Percentiles rank a stretch among this genome's conserved stretches.
phyloP scores from a whole-genome alignment of 805 yeast species.

The Maudiozyma pseudohumilis region DNA sequence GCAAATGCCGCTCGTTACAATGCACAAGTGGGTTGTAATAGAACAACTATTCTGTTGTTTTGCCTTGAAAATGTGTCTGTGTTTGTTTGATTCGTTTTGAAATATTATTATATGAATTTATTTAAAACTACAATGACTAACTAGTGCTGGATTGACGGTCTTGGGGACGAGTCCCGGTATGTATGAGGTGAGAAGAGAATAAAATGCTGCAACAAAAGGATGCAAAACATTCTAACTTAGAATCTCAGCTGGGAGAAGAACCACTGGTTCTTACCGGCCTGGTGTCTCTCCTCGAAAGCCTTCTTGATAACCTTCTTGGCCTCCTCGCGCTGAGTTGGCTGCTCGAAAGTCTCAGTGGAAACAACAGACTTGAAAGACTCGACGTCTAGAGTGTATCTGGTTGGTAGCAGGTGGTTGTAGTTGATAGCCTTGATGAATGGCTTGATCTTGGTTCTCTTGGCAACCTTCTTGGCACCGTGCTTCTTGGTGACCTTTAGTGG shows the following conservation, averaged over 20 bases:
- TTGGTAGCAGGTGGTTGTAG: conserved; percentile 99
- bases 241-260: conserved; percentile 96
- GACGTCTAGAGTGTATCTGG: conserved; percentile 97
- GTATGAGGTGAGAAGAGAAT: too few species aligned
- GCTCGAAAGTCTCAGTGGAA: conserved; percentile 87
- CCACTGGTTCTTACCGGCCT: conserved; percentile 99
- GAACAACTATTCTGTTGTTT: too few species aligned
- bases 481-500: conserved; percentile 94
- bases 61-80: not conserved
- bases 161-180: too few species aligned
- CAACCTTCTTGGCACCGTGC: conserved; percentile 92
- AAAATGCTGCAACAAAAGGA: too few species aligned
- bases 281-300: conserved; percentile 99
- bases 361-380: conserved; percentile 88
- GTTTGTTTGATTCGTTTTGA: not conserved
- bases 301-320: conserved; percentile 98
- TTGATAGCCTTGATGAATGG: conserved; percentile 97
- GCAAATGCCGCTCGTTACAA: too few species aligned
- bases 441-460: conserved; percentile 96
- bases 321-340: conserved; percentile 97
- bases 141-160: conserved; percentile 2
- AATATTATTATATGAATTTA: conserved; percentile 4
- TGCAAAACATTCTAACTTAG: too few species aligned
- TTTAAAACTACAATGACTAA: conserved; percentile 6
- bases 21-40: too few species aligned